Evolutionary conservation across 768 basidiomycete species (phyloP), one percentile per base, ranked within the genome.

Genomic region (Cubamyces sp.): DNA sequence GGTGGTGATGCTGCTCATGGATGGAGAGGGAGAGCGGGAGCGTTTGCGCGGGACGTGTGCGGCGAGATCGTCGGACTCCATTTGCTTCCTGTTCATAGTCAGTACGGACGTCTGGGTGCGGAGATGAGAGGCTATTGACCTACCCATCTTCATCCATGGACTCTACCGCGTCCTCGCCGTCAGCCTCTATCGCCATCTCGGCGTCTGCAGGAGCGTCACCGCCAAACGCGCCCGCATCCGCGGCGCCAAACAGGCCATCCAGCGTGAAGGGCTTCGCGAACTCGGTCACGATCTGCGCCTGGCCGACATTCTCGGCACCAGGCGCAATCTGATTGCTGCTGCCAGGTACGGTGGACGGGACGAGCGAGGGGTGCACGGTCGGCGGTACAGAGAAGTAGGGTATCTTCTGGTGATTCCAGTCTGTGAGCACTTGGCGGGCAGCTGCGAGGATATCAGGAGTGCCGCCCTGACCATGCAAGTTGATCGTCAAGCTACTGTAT

Each of bases 391-490:
- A 92, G 76, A 82, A 92, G 76, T 92, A 98, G 0, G 92, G 90
- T 12, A 98, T 96, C 71, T 94, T 96, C 73, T 97, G 94, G 60
- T 92, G 86, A 69, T 98, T 98, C 96, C 96, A 99, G 71, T 99
- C 95, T 51, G 80, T 84, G 1, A 98, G 74, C 23, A 98, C 82
- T 15, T 89, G 86, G 34, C 92, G 87, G 0, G 96, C 94, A 0
- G 94, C 84, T 6, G 90, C 80, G 45, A 88, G 84, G 34, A 96
- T 74, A 73, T 98, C 94, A 1, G 96, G 96, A 0, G 94, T 90
- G 50, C 96, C 96, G 30, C 95, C 95, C 90, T 92, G 65, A 1
- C 23, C 8, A 41, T 21, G 34, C 60, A 51, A 64, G 30, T 30
- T n/a, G 21, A 19, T 45, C 30, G 26, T 19, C 48, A 50, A 28